These are phyloP conservation scores for Nothomitra cinnamomea DNA, from an alignment of 2,329 filamentous ascomycete species.

Conservation along the genomic window DNA sequence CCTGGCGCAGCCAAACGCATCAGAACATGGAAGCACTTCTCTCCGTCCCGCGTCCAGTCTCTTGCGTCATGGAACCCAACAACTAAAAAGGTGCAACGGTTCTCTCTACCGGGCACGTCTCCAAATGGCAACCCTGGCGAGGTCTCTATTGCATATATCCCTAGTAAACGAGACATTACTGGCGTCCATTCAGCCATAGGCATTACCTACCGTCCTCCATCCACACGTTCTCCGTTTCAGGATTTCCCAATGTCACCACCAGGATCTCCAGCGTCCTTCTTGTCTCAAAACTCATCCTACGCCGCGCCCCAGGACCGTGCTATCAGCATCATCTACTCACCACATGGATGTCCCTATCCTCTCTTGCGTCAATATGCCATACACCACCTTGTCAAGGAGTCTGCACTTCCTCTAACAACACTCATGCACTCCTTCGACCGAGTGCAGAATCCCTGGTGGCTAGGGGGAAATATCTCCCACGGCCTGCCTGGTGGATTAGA, in stretches of 20 bases:
- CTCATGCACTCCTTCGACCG: conserved; percentile 35
- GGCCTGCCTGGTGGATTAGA: conserved; percentile 32
- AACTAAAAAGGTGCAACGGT: conserved; percentile 24
- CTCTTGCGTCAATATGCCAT: conserved; percentile 30
- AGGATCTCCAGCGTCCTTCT: neutral
- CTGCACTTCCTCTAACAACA: conserved; percentile 31
- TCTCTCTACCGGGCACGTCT: conserved; percentile 37
- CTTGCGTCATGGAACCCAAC: conserved; percentile 24
- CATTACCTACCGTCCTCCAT: conserved; percentile 52
- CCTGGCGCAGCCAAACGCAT: conserved; percentile 48
- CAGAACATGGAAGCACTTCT: conserved; percentile 51
- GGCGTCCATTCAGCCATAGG: conserved; percentile 49
- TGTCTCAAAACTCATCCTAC: neutral
- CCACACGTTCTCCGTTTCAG: conserved; percentile 11
- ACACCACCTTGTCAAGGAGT: conserved; percentile 26
- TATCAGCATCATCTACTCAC: conserved; percentile 35
- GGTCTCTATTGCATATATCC: conserved; percentile 52
- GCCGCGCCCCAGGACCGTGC: conserved; percentile 10
- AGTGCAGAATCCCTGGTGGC: conserved; percentile 34
- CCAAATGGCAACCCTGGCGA: conserved; percentile 41
- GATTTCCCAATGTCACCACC: neutral
- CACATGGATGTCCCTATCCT: conserved; percentile 31
- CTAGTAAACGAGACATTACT: conserved; percentile 41
- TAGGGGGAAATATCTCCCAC: conserved; percentile 33
- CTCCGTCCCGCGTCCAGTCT: conserved; percentile 27